These are phyloP conservation scores for Ceratobasidium sp. DNA, from an alignment of 1,284 basidiomycete species.

Conservation along the genomic window DNA sequence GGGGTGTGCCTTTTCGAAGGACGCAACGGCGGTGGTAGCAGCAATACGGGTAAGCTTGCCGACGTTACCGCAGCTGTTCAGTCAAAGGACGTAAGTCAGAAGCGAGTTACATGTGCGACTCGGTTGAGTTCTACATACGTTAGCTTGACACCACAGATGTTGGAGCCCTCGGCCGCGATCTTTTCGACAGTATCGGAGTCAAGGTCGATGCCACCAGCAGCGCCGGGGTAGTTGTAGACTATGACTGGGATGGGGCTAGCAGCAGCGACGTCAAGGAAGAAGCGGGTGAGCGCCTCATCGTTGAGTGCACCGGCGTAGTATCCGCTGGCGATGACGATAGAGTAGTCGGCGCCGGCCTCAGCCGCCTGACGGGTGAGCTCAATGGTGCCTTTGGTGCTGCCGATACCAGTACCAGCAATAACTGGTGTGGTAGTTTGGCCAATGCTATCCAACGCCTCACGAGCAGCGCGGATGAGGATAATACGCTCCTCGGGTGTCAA, in stretches of 20 bases:
- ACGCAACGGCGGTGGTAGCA: slow-evolving; percentile 64
- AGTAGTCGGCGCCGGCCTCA: slow-evolving; percentile 79
- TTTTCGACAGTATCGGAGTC: slow-evolving; percentile 84
- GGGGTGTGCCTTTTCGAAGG: slow-evolving; percentile 65
- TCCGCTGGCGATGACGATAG: slow-evolving; percentile 82
- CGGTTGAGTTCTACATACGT: slow-evolving; percentile 60
- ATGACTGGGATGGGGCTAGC: slow-evolving; percentile 85
- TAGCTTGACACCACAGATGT: slow-evolving; percentile 82
- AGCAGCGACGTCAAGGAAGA: slow-evolving; percentile 75
- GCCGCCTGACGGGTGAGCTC: slow-evolving; percentile 75
- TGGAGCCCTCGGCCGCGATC: slow-evolving; percentile 72
- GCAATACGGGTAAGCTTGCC: slow-evolving; percentile 87
- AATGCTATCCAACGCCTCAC: slow-evolving; percentile 71
- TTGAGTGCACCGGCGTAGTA: slow-evolving; percentile 82
- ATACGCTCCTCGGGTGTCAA: slow-evolving; percentile 75
- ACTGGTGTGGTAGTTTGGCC: slow-evolving; percentile 68
- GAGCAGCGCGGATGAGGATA: slow-evolving; percentile 69
- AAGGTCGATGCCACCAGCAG: slow-evolving; percentile 81
- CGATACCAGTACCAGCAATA: slow-evolving; percentile 81
- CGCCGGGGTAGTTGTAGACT: slow-evolving; percentile 89
- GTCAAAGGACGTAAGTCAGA: neutral
- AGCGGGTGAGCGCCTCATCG: slow-evolving; percentile 73
- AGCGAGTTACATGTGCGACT: neutral
- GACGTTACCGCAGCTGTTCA: slow-evolving; percentile 78
- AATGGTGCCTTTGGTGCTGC: slow-evolving; percentile 80